phyloP scores from a whole-genome alignment of 2,329 filamentous ascomycete genomes.

The Aureobasidium lini region DNA sequence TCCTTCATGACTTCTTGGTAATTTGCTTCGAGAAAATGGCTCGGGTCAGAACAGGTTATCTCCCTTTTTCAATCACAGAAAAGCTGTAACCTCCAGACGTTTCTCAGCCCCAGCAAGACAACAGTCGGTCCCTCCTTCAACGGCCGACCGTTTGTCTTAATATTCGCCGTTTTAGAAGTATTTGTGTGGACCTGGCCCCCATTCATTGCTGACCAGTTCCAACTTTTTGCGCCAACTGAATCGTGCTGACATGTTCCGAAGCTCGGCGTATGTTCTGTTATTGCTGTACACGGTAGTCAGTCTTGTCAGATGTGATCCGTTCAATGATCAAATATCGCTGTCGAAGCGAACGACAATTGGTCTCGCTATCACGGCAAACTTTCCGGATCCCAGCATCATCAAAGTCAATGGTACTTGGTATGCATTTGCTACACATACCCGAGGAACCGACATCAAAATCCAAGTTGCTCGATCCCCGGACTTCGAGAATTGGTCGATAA shows the following conservation, averaged over 20 bases:
- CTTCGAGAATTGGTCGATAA: slow-evolving; percentile 41
- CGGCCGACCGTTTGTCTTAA: slow-evolving; percentile 5
- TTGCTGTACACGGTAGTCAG: neutral
- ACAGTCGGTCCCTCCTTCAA: neutral
- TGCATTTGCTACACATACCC: slow-evolving; percentile 42
- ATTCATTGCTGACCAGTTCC: neutral
- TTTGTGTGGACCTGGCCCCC: neutral
- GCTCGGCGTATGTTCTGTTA: neutral
- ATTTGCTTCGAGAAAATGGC: too few relatives aligned
- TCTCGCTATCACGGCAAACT: slow-evolving; percentile 14
- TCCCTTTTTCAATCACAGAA: neutral
- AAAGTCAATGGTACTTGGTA: slow-evolving; percentile 47
- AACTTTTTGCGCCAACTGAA: neutral
- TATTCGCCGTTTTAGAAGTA: neutral
- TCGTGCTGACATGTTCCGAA: neutral
- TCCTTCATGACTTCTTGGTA: too few relatives aligned
- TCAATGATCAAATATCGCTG: neutral
- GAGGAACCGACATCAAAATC: slow-evolving; percentile 41
- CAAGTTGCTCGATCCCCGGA: slow-evolving; percentile 47
- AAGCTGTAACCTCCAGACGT: neutral
- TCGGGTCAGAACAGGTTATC: too few relatives aligned
- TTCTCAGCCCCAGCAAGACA: neutral
- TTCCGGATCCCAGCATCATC: slow-evolving; percentile 45
- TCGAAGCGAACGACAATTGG: slow-evolving; percentile 12
- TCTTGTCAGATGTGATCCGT: neutral